A percentile compares a stretch with the other conserved stretches of the same genome.
Evolutionary conservation across 2,329 filamentous ascomycete species (phyloP).

Genomic region (Cryphonectria nitschkei): DNA sequence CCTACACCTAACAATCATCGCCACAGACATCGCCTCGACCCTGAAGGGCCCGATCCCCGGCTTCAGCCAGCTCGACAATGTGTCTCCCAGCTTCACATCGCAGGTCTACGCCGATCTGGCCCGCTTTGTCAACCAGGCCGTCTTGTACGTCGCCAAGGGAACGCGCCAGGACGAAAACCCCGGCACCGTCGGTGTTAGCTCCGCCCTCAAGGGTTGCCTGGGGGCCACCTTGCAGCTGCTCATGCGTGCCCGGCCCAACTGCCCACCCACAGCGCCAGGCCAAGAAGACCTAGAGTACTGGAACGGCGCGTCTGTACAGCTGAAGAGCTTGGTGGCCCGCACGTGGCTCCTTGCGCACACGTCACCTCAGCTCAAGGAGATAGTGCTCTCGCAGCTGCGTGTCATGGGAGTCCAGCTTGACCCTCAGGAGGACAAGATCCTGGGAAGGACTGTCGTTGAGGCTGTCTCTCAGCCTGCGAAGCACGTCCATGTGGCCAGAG

Average conservation of each 20-base stretch:
- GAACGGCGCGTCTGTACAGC: neutral
- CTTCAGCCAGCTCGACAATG: neutral
- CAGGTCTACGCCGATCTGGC: neutral
- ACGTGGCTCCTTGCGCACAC: neutral
- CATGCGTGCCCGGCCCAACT: neutral
- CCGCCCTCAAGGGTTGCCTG: neutral
- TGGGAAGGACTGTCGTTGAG: neutral
- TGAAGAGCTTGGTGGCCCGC: neutral
- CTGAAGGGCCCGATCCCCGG: neutral
- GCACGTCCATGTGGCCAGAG: neutral
- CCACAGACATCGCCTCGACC: neutral
- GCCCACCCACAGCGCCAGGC: neutral
- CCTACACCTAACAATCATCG: neutral
- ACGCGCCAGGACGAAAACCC: neutral
- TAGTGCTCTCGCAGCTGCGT: neutral
- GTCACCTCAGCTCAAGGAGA: neutral
- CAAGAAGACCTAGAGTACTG: neutral
- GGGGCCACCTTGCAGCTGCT: neutral
- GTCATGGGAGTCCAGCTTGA: neutral
- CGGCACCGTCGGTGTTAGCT: neutral
- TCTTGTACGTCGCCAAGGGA: neutral
- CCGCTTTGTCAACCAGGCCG: neutral
- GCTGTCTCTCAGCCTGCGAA: neutral
- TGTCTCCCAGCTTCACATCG: neutral
- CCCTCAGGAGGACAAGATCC: neutral